Percentiles rank a stretch among this genome's conserved stretches.
phyloP scores from a whole-genome alignment of 2,329 filamentous ascomycete genomes.

The Fusarium chuoi region DNA sequence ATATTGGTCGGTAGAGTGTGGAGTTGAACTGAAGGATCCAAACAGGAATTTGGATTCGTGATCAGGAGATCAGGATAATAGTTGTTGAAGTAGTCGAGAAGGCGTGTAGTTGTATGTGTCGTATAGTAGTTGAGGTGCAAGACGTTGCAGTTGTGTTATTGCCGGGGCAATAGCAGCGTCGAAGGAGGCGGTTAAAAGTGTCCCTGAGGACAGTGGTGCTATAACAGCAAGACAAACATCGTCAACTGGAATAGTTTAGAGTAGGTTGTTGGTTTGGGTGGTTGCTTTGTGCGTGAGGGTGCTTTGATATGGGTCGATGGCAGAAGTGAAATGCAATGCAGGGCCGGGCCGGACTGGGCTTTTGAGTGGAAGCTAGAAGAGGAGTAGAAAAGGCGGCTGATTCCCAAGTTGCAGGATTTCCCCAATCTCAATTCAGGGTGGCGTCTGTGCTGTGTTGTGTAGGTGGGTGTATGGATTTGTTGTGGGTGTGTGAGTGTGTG shows the following conservation, averaged over 20 bases:
- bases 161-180: slow-evolving; percentile 19
- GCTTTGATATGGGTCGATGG: slow-evolving; percentile 35
- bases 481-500: slow-evolving; percentile 6
- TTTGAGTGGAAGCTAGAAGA: slow-evolving; percentile 42
- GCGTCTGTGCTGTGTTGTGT: slow-evolving; percentile 32
- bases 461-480: slow-evolving; percentile 25
- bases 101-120: slow-evolving; percentile 26
- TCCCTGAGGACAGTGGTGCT: slow-evolving; percentile 53
- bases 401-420: slow-evolving; percentile 38
- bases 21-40: slow-evolving; percentile 18
- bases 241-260: slow-evolving; percentile 40
- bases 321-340: slow-evolving; percentile 37
- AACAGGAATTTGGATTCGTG: slow-evolving; percentile 15
- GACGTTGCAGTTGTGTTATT: slow-evolving; percentile 29
- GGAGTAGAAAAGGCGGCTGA: slow-evolving; percentile 37
- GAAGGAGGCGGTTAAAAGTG: slow-evolving; percentile 37
- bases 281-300: not conserved
- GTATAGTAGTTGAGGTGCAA: slow-evolving; percentile 38
- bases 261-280: slow-evolving; percentile 6
- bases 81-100: not conserved
- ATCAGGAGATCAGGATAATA: slow-evolving; percentile 2
- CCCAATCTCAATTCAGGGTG: slow-evolving; percentile 38
- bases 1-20: slow-evolving; percentile 51
- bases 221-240: slow-evolving; percentile 51
- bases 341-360: slow-evolving; percentile 41